A percentile compares a stretch with the other conserved stretches of the same genome.
These are phyloP conservation scores for Citrullus amarus DNA, from an alignment of 306 rosid species.

Conservation along the genomic window DNA sequence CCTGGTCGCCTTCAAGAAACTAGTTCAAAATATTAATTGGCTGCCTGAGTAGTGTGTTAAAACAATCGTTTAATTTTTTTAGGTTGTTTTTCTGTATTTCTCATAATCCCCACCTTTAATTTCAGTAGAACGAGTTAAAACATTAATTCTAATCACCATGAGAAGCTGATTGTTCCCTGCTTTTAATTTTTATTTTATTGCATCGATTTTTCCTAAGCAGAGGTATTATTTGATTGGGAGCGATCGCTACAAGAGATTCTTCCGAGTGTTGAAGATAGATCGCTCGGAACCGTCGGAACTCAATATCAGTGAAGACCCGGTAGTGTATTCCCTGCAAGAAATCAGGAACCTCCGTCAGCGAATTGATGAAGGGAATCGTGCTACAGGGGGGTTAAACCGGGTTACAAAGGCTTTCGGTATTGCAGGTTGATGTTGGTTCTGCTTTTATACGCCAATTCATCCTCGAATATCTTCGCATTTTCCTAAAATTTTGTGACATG, in stretches of 20 bases:
- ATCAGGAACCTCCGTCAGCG: conserved; percentile 76
- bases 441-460: not conserved
- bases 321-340: conserved; percentile 67
- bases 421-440: conserved; percentile 43
- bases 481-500: not conserved
- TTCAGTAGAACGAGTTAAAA: not conserved
- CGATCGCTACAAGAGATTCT: conserved; percentile 65
- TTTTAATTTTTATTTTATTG: not conserved
- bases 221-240: conserved; percentile 76
- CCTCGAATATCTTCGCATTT: not conserved
- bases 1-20: not conserved
- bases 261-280: conserved; percentile 79
- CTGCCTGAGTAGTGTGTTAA: not conserved
- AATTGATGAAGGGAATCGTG: conserved; percentile 69
- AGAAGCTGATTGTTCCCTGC: not conserved
- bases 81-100: not conserved
- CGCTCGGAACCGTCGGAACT: conserved; percentile 88
- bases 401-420: conserved; percentile 72
- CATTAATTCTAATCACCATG: not conserved
- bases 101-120: not conserved
- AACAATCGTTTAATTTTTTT: not conserved
- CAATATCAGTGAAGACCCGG: conserved; percentile 75
- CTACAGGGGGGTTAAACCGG: conserved; percentile 69
- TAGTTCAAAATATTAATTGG: not conserved
- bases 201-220: conserved; percentile 18